phyloP scores from a whole-genome alignment of 768 basidiomycete species.

The Russula sp. region DNA sequence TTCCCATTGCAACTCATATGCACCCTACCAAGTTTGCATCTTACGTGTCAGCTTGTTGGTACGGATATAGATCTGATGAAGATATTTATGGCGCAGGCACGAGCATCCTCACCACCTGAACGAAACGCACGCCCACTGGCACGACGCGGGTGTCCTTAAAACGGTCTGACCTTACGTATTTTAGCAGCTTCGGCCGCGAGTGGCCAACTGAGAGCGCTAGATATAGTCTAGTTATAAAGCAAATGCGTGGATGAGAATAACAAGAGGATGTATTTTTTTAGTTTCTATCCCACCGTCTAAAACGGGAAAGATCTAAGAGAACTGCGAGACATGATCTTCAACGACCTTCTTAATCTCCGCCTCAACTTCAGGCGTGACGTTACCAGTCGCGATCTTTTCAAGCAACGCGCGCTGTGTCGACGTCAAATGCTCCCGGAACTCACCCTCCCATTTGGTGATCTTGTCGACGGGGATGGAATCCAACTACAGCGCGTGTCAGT shows the following conservation, averaged over 20 bases:
- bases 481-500: constrained; percentile 44
- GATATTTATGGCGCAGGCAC: no score
- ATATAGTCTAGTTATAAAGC: constrained; percentile 19
- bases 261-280: constrained; percentile 17
- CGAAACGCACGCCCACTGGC: background rate
- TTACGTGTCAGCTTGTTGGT: no score
- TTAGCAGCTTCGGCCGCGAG: background rate
- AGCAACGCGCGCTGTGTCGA: constrained; percentile 71
- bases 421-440: constrained; percentile 85
- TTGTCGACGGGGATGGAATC: constrained; percentile 93
- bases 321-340: constrained; percentile 80
- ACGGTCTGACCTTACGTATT: background rate
- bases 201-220: background rate
- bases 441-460: constrained; percentile 88
- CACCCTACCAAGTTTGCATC: no score
- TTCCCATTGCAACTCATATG: no score
- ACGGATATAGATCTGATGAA: no score
- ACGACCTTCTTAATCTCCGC: constrained; percentile 92
- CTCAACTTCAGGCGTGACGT: constrained; percentile 86
- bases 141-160: background rate
- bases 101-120: background rate
- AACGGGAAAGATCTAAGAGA: constrained; percentile 39
- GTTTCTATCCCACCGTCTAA: constrained; percentile 12
- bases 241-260: constrained; percentile 11
- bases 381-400: constrained; percentile 76